Base-by-base conservation (phyloP, 148 eudicot genomes). In the Persicaria maculosa region DNA sequence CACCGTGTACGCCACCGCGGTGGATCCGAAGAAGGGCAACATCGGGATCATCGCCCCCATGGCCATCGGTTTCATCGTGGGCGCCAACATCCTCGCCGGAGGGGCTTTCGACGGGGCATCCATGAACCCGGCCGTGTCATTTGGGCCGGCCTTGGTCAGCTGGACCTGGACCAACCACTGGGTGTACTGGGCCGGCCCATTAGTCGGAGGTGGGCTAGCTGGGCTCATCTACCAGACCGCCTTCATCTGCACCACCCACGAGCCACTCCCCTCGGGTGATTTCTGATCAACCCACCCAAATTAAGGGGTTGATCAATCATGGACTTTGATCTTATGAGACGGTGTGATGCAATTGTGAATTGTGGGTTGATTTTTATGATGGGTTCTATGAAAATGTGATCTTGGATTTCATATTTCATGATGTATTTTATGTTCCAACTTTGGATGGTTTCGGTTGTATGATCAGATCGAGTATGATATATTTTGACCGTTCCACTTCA, bases 1-100 rank as follows among this genome's bases (percentile, higher is more conserved):
- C 88, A 89, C 93, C 12, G 93, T 89, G 4, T 90, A 86, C 83
- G 89, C 89, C n/a, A 84, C 87, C 15, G 89, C 89, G 0, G 5
- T 86, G 4, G 89, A 86, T 77, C 86, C 87, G 0, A 86, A 84
- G 85, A 86, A 77, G 81, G 89, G 89, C 6, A 77, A 74, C 50
- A 36, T 86, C 10, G 89, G 89, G 15, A 82, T 73, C 5, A 82
- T 86, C n/a, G 89, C 89, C 3, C 89, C 89, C 1, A 61, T 86
- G 19, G 89, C 89, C 16, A 86, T 86, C 14, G 89, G 89, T 74
- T 81, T 86, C 71, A 84, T 86, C 6, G 89, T 86, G 0, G 89
- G 87, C 3, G 89, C 89, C 31, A 86, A 86, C 77, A 86, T 86
- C 72, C 75, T 86, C 44, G 89, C 79, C 1, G 89, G 89, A 43